A percentile compares a stretch with the other conserved stretches of the same genome.
These are phyloP conservation scores for Salvia miltiorrhiza DNA, from an alignment of 257 asterid species.

Conservation along the genomic window DNA sequence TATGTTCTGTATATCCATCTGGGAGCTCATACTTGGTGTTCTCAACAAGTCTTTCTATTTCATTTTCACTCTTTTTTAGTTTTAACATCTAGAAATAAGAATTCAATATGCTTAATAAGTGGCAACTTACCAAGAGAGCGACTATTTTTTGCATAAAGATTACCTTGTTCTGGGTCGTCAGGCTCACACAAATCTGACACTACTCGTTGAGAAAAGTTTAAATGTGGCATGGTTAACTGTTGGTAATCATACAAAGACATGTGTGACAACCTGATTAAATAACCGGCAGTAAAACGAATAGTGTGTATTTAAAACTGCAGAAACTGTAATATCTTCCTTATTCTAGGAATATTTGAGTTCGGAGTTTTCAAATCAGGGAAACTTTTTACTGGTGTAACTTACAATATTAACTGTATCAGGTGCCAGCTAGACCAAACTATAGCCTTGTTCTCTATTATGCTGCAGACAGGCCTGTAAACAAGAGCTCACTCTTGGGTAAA, in stretches of 20 bases:
- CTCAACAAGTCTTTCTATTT: background rate
- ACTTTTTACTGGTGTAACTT: background rate
- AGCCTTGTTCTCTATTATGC: slow-evolving; percentile 93
- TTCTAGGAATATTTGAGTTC: background rate
- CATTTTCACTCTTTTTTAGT: background rate
- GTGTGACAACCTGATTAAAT: slow-evolving; percentile 8
- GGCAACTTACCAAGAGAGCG: slow-evolving; percentile 1
- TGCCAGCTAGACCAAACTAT: slow-evolving; percentile 95
- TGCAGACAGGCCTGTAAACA: slow-evolving; percentile 78
- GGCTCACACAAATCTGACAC: background rate
- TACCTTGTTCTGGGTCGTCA: background rate
- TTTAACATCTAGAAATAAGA: background rate
- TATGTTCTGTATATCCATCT: background rate
- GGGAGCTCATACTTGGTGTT: background rate
- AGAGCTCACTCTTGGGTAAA: slow-evolving; percentile 75
- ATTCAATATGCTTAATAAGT: slow-evolving; percentile 6
- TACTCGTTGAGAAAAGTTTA: background rate
- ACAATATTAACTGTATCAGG: slow-evolving; percentile 42
- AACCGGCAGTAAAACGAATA: background rate
- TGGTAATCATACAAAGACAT: background rate
- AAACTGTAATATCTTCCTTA: background rate
- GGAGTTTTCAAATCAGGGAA: background rate
- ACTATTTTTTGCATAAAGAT: background rate
- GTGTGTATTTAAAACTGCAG: background rate
- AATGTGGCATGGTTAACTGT: background rate